phyloP scores from a whole-genome alignment of 148 eudicot genomes.

The Agrostemma githago region DNA sequence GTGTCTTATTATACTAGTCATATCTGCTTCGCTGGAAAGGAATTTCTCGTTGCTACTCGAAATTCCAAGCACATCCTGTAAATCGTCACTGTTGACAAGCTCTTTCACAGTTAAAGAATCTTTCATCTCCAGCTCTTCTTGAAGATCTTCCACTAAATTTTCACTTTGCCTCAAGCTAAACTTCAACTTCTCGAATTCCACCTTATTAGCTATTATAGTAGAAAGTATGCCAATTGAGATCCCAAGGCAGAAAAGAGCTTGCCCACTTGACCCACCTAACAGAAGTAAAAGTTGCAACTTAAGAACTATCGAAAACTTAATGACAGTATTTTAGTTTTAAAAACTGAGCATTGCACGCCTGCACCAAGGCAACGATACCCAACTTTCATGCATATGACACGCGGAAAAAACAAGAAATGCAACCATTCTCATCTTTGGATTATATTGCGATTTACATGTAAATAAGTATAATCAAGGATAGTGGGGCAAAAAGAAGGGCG shows the following conservation, averaged over 20 bases:
- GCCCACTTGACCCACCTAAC: constrained; percentile 49
- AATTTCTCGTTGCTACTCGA: constrained; percentile 21
- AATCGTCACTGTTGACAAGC: constrained; percentile 45
- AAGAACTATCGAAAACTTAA: constrained; percentile 7
- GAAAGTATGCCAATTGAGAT: constrained; percentile 63
- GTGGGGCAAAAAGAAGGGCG: not conserved
- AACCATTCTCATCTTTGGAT: not conserved
- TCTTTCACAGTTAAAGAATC: constrained; percentile 80
- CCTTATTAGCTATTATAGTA: constrained; percentile 49
- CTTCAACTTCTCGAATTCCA: constrained; percentile 62
- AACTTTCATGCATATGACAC: not conserved
- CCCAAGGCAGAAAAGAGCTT: constrained; percentile 66
- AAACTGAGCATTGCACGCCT: not conserved
- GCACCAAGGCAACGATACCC: not conserved
- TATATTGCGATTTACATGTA: not conserved
- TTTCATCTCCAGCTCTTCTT: constrained; percentile 95
- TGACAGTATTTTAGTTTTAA: not conserved
- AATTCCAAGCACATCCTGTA: constrained; percentile 34
- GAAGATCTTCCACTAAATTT: constrained; percentile 86
- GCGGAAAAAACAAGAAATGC: not conserved
- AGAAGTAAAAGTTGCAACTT: constrained; percentile 17
- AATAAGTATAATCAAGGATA: not conserved
- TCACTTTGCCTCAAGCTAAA: constrained; percentile 65
- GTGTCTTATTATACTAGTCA: constrained; percentile 15
- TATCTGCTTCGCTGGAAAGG: constrained; percentile 32